Evolutionary conservation across 2,329 filamentous ascomycete species (phyloP).

Genomic region (Aspergillus sp.): DNA sequence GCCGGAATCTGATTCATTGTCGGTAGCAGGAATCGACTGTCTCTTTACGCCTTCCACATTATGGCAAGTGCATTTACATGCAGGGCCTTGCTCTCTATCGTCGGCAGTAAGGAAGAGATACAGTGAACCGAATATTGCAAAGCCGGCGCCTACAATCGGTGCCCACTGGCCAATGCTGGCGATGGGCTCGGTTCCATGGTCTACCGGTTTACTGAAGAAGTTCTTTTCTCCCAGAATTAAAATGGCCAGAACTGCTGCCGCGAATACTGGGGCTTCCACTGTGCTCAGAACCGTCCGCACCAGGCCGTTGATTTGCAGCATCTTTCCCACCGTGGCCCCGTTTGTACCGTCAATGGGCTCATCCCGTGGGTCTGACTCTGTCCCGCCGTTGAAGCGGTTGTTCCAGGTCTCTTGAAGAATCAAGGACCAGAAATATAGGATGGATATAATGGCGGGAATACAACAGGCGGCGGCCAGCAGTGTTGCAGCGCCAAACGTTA

Average conservation of each 20-base stretch:
- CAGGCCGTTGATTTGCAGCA: slow-evolving; percentile 1
- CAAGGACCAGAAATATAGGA: slow-evolving; percentile 1
- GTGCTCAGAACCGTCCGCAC: neutral
- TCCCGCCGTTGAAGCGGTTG: neutral
- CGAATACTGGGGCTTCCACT: slow-evolving; percentile 4
- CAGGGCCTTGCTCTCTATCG: neutral
- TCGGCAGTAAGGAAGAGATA: neutral
- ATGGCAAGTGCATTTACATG: slow-evolving; percentile 1
- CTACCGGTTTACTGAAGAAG: neutral
- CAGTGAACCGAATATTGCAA: neutral
- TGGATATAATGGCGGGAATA: neutral
- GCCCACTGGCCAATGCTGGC: slow-evolving; percentile 5
- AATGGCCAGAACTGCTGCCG: slow-evolving; percentile 1
- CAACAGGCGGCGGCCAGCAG: slow-evolving; percentile 1
- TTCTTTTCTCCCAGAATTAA: neutral
- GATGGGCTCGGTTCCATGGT: neutral
- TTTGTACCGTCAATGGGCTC: slow-evolving; percentile 1
- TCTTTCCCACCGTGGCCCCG: neutral
- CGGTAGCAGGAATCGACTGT: neutral
- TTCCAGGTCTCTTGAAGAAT: slow-evolving; percentile 3
- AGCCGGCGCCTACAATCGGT: neutral
- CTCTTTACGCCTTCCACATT: neutral
- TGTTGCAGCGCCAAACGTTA: neutral
- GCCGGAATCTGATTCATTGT: neutral
- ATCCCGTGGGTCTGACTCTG: neutral